Evolutionary conservation across 768 basidiomycete genomes (phyloP), one percentile per base, ranked within the genome.

Genomic region (Termitomyces eurrhizus): DNA sequence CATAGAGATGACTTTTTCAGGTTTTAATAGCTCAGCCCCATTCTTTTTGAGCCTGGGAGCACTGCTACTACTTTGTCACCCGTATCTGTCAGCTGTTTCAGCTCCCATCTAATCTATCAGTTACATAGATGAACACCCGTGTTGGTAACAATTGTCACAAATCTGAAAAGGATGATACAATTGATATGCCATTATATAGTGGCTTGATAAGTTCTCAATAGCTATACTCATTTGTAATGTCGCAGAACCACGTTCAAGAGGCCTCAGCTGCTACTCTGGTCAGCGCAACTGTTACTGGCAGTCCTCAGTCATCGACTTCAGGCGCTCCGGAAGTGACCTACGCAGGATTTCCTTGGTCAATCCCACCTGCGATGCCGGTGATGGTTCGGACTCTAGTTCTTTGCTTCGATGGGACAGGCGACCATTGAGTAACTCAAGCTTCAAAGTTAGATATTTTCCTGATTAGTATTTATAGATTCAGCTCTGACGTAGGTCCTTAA

Each of bases 331-430:
- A 16, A 21, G 18, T 33, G 21, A 7, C 8, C 8, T 9, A 37
- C 53, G 35, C 49, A 35, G 48, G 18, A 3, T 51, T 63, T 37
- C 59, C 59, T 18, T 54, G 18, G 33, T 52, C 56, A 13, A 63
- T 63, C 7, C 62, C 62, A 26, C 44, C 62, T 1, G n/a, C 56
- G 21, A 56, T 33, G 21, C 26, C 52, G 9, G 52, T n/a, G 32
- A 52, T 18, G 12, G 24, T 35, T 8, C 76, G 80, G 33, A 75
- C 75, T 1, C 69, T 85, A 18, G 71, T 86, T 16, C 69, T 85
- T 21, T 84, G 82, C 65, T 86, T 86, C 61, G 67, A 68, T 53
- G 67, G 67, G 7, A 68, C 65, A 8, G 67, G 67, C 21, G 66
- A 68, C 29, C 78, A 78, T 64, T 84, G 29, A 36, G 62, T 58